Percentiles rank a stretch among this genome's conserved stretches.
Conservation (phyloP, 345 rosid genomes). For the Crucihimalaya himalaica region DNA sequence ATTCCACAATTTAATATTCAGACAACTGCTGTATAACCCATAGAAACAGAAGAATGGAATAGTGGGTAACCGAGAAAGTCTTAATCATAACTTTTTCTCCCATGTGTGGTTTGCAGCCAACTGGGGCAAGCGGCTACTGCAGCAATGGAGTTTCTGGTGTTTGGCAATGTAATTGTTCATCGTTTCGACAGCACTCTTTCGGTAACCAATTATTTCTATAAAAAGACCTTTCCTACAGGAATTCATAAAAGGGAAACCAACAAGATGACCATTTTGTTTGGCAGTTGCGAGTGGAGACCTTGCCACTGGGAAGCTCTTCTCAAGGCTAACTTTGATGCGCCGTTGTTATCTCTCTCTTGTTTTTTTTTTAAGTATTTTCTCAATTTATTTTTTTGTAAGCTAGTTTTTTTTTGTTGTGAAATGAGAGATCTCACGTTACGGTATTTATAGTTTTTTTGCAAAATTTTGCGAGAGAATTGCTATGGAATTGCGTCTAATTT, state of each 20-base stretch:
- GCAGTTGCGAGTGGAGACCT: constrained; percentile 72
- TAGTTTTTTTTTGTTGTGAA: too few species aligned
- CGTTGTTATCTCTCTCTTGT: too few species aligned
- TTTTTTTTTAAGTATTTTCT: too few species aligned
- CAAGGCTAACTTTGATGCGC: constrained; percentile 85
- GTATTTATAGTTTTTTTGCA: too few species aligned
- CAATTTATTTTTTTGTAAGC: too few species aligned
- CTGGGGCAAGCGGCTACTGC: constrained; percentile 87
- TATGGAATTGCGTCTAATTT: too few species aligned
- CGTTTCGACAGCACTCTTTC: constrained; percentile 84
- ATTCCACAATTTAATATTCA: neutral
- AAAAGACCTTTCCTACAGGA: neutral
- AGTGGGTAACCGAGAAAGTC: neutral
- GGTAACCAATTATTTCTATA: constrained; percentile 52
- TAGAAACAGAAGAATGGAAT: neutral
- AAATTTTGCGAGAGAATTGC: too few species aligned
- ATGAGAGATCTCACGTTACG: too few species aligned
- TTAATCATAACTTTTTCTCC: neutral
- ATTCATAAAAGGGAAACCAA: neutral
- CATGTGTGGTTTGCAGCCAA: constrained; percentile 63
- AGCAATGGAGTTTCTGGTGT: constrained; percentile 70
- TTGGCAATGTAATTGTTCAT: constrained; percentile 66
- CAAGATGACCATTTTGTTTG: constrained; percentile 44
- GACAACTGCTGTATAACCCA: neutral
- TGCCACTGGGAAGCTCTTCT: constrained; percentile 80